These are phyloP conservation scores for Chaetoscypha palmicola DNA, from an alignment of 2,329 filamentous ascomycete genomes.

Conservation along the genomic window DNA sequence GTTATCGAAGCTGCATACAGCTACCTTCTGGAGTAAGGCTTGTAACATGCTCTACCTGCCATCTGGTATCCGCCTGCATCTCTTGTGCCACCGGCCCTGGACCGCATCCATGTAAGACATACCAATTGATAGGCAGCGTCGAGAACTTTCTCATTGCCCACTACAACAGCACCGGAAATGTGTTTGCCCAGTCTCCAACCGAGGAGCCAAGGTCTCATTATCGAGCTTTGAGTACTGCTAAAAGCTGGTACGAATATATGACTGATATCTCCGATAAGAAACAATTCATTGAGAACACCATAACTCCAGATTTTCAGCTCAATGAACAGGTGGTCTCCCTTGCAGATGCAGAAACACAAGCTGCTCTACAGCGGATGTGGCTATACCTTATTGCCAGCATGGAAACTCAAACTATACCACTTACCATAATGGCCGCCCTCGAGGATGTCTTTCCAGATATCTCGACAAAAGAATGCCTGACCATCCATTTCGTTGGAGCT, in stretches of 20 bases:
- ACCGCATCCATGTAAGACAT: background rate
- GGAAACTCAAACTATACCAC: background rate
- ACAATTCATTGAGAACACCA: background rate
- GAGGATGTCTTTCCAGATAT: background rate
- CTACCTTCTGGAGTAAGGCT: background rate
- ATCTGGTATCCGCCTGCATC: background rate
- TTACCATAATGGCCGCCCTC: background rate
- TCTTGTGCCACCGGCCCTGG: background rate
- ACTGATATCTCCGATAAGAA: background rate
- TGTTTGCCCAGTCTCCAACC: background rate
- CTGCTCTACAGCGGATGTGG: background rate
- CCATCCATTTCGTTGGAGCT: background rate
- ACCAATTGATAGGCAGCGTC: background rate
- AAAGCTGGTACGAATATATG: background rate
- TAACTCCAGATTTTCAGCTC: background rate
- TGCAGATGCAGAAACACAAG: background rate
- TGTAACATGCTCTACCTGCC: background rate
- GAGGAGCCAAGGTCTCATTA: background rate
- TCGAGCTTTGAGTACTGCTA: background rate
- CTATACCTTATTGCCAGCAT: background rate
- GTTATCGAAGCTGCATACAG: background rate
- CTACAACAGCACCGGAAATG: background rate
- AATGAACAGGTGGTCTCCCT: background rate
- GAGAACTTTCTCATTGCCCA: background rate
- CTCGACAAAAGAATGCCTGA: background rate